These are phyloP conservation scores for Cudoniella acicularis DNA, from an alignment of 495 filamentous ascomycete species.

Conservation along the genomic window DNA sequence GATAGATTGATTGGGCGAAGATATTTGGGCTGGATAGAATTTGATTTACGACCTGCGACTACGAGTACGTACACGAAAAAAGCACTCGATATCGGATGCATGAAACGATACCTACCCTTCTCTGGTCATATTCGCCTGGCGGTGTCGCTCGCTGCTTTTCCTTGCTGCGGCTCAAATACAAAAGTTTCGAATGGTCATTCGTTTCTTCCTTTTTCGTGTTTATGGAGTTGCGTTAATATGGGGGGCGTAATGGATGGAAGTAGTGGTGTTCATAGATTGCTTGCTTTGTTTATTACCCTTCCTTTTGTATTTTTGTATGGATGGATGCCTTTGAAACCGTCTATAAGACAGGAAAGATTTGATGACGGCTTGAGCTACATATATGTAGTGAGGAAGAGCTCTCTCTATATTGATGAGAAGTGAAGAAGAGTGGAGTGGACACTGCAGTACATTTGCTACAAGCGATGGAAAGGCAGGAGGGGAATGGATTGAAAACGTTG, in stretches of 20 bases:
- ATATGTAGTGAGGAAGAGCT: no score
- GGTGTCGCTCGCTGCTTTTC: neutral
- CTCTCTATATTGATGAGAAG: no score
- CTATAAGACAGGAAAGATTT: no score
- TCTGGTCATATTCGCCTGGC: slow-evolving; percentile 1
- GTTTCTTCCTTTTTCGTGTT: neutral
- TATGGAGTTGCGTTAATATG: neutral
- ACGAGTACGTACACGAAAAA: slow-evolving; percentile 3
- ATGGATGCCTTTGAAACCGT: neutral
- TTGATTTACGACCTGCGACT: neutral
- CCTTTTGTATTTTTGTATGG: neutral
- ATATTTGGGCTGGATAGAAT: slow-evolving; percentile 6
- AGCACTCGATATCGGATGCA: neutral
- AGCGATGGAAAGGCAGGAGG: neutral
- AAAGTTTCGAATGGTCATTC: neutral
- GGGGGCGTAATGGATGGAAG: neutral
- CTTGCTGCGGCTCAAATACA: neutral
- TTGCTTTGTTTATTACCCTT: neutral
- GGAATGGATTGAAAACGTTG: neutral
- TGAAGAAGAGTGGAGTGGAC: neutral
- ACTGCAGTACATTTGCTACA: neutral
- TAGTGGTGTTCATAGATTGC: neutral
- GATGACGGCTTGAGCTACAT: no score
- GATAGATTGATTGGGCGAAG: slow-evolving; percentile 13
- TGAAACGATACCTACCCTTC: neutral